Percentiles rank a stretch among this genome's conserved stretches.
Conservation (phyloP, 805 yeast species). For the Kuraishia ogatae region DNA sequence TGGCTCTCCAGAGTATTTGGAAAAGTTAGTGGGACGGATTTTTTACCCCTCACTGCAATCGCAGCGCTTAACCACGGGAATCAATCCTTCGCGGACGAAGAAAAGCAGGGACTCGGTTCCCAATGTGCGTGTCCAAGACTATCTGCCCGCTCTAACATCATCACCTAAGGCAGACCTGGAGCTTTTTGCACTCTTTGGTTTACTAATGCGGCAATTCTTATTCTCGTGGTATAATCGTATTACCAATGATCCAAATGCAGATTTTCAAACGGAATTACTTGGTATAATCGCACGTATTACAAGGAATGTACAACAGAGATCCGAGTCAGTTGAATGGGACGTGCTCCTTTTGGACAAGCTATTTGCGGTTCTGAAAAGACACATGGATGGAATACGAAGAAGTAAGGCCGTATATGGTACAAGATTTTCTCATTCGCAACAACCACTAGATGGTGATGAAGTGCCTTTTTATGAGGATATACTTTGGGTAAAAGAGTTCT, state of each 20-base stretch:
- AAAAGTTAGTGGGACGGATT: conserved; percentile 9
- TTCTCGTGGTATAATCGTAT: conserved; percentile 34
- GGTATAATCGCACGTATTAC: conserved; percentile 29
- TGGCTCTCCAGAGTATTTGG: conserved; percentile 18
- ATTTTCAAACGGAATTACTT: conserved; percentile 31
- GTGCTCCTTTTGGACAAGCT: conserved; percentile 34
- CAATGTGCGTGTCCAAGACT: conserved; percentile 6
- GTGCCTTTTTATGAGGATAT: conserved; percentile 1
- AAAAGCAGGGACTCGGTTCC: not conserved
- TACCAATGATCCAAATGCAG: conserved; percentile 27
- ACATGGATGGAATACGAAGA: conserved; percentile 8
- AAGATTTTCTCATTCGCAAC: conserved; percentile 5
- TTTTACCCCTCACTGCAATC: conserved; percentile 1
- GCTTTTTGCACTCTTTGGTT: conserved; percentile 36
- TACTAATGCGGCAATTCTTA: conserved; percentile 37
- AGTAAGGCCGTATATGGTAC: conserved; percentile 9
- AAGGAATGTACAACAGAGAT: conserved; percentile 27
- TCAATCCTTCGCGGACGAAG: not conserved
- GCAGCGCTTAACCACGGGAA: not conserved
- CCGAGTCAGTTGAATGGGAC: conserved; percentile 22
- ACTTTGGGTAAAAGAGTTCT: conserved; percentile 10
- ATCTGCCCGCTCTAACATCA: conserved; percentile 30
- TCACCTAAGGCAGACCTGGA: conserved; percentile 31
- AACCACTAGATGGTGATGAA: not conserved
- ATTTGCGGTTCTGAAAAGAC: conserved; percentile 28